Conservation (phyloP, 208 protist genomes). For the Strigomonas oncopelti region DNA sequence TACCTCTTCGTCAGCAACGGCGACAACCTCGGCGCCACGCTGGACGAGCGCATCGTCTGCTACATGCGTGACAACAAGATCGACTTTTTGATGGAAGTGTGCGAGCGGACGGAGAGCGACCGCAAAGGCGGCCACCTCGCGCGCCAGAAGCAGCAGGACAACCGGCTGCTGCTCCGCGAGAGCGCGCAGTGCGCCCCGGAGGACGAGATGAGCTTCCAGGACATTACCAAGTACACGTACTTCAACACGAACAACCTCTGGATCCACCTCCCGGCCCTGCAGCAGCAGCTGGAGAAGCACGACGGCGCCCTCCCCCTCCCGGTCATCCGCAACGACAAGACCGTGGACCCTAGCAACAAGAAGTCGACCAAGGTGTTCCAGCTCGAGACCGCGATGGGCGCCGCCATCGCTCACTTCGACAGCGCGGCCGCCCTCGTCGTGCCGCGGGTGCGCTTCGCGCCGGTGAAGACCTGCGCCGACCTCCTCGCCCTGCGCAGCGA, state of each 20-base stretch:
- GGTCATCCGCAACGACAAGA: conserved; percentile 85
- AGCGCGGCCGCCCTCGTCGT: conserved; percentile 86
- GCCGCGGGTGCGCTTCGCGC: conserved; percentile 95
- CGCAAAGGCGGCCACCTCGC: conserved; percentile 93
- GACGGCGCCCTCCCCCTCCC: conserved; percentile 65
- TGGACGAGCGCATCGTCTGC: conserved; percentile 81
- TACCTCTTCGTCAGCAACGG: conserved; percentile 99
- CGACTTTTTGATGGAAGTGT: conserved; percentile 92
- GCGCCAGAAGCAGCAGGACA: conserved; percentile 17
- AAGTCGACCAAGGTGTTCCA: conserved; percentile 74
- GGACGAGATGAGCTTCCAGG: conserved; percentile 94
- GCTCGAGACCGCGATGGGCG: conserved; percentile 89
- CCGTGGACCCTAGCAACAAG: conserved; percentile 68
- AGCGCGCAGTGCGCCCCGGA: conserved; percentile 81
- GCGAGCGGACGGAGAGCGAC: conserved; percentile 84
- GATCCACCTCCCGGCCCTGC: conserved; percentile 90
- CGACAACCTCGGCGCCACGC: conserved; percentile 98
- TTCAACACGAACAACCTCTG: conserved; percentile 99
- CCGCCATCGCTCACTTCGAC: conserved; percentile 86
- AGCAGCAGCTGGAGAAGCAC: conserved; percentile 59
- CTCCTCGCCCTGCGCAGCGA: conserved; percentile 96
- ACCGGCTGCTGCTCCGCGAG: conserved; percentile 83
- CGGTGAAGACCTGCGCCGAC: conserved; percentile 97
- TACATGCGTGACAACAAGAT: conserved; percentile 74
- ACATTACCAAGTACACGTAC: conserved; percentile 95